Evolutionary conservation across 176 grass and related monocot genomes (phyloP), one percentile per base, ranked within the genome.

Genomic region (Cocos nucifera): DNA sequence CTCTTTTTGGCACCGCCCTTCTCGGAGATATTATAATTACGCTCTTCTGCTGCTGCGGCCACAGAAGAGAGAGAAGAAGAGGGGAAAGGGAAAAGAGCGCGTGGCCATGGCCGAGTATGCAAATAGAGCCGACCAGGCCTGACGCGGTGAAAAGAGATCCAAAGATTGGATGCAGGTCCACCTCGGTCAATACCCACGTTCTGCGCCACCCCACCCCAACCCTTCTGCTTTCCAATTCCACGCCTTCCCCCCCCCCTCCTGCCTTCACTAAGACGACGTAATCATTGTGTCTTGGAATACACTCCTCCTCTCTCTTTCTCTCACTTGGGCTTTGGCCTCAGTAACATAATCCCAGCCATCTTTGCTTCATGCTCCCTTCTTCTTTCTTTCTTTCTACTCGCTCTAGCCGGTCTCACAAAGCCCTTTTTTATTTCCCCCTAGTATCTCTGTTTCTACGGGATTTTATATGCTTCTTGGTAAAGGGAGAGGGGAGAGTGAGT

Each of bases 241-340:
- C 88, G 84, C 94, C 78, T 78, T 75, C 21, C 48, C 94, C 78
- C 74, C 81, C 21, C 54, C 35, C 64, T 53, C 55, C 72, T 75
- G 54, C 69, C 68, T 97, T 44, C 76, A 26, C 79, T 82, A 73
- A 77, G 80, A 83, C 72, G 76, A 89, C 71, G 89, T 79, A 81
- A 93, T 99, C 79, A 99, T 99, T 83, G 15, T 99, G 79, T 82
- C 94, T 99, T 99, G 88, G 65, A 71, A 99, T 72, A 83, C 94
- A 99, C 94, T 93, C 88, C 61, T 63, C 19, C 22, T 17, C 21
- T 27, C 15, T 59, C 23, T 30, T 23, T 16, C 23, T 16, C 25
- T 6, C 26, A 10, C 29, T 14, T 44, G 0, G 35, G 22, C 10
- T 21, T 56, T 20, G 18, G 35, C 20, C 49, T 63, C 35, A 23